These are phyloP conservation scores for Volvox reticuliferus DNA, from an alignment of 139 green algal species.

Conservation along the genomic window DNA sequence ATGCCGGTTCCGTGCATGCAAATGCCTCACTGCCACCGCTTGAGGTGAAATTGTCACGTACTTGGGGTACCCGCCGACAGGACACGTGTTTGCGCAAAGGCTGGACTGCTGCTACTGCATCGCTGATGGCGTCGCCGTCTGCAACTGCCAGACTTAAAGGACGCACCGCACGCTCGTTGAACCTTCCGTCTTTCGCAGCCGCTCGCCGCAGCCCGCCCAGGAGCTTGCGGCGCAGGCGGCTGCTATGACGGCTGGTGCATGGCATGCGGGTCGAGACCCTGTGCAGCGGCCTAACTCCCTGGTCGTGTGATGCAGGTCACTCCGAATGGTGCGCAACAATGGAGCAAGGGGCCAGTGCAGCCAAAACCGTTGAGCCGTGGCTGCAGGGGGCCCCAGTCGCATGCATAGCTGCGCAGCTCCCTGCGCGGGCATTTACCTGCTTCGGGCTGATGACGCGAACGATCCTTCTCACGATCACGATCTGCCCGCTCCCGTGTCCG, in stretches of 20 bases:
- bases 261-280: background rate
- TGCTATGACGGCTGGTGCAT: background rate
- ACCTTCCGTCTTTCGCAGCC: background rate
- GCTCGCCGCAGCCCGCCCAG: slow-evolving; percentile 4
- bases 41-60: background rate
- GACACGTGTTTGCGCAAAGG: background rate
- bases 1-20: background rate
- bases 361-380: background rate
- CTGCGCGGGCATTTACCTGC: slow-evolving; percentile 34
- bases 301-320: background rate
- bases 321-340: background rate
- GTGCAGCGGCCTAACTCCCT: background rate
- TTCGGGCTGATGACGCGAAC: background rate
- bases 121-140: background rate
- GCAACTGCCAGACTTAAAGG: background rate
- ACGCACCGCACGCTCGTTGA: background rate
- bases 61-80: background rate
- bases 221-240: slow-evolving; percentile 5
- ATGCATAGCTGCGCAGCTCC: background rate
- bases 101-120: slow-evolving; percentile 5
- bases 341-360: background rate
- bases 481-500: slow-evolving; percentile 10
- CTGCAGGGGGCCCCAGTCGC: background rate
- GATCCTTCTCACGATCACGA: slow-evolving; percentile 8
- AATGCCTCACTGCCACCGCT: background rate